phyloP scores from a whole-genome alignment of 306 rosid species.

The Malus fusca region DNA sequence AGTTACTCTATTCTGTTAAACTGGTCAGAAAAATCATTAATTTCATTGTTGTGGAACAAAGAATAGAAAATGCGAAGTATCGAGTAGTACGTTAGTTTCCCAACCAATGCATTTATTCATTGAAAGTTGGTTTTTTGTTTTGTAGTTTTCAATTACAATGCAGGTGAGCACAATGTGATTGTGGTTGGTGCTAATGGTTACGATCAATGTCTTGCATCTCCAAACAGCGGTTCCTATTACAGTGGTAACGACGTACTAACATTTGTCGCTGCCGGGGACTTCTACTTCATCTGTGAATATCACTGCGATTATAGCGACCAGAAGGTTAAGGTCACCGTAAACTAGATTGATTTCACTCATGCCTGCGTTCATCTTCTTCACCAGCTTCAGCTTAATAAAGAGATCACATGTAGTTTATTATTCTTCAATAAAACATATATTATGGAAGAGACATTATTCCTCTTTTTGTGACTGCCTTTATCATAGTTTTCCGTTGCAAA shows the following conservation, averaged over 20 bases:
- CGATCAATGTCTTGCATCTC: background rate
- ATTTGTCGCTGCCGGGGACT: background rate
- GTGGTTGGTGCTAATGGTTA: background rate
- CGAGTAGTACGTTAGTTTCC: too few species aligned
- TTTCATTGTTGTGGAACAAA: too few species aligned
- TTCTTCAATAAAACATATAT: too few species aligned
- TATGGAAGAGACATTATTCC: too few species aligned
- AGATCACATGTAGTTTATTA: too few species aligned
- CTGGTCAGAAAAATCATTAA: too few species aligned
- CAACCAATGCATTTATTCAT: too few species aligned
- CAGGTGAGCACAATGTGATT: background rate
- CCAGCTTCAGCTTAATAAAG: background rate
- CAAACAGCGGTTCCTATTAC: background rate
- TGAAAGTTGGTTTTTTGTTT: background rate
- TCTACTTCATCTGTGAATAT: background rate
- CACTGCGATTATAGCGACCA: slow-evolving; percentile 1
- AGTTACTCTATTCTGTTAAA: too few species aligned
- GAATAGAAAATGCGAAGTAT: too few species aligned
- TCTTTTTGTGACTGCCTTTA: too few species aligned
- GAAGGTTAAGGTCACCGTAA: background rate
- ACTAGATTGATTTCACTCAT: background rate
- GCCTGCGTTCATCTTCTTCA: background rate
- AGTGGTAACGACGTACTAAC: background rate
- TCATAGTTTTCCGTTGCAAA: too few species aligned
- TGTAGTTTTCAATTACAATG: background rate